A percentile compares a stretch with the other conserved stretches of the same genome.
phyloP scores from a whole-genome alignment of 2,329 filamentous ascomycete genomes.

The Dothiorella sarmentorum region DNA sequence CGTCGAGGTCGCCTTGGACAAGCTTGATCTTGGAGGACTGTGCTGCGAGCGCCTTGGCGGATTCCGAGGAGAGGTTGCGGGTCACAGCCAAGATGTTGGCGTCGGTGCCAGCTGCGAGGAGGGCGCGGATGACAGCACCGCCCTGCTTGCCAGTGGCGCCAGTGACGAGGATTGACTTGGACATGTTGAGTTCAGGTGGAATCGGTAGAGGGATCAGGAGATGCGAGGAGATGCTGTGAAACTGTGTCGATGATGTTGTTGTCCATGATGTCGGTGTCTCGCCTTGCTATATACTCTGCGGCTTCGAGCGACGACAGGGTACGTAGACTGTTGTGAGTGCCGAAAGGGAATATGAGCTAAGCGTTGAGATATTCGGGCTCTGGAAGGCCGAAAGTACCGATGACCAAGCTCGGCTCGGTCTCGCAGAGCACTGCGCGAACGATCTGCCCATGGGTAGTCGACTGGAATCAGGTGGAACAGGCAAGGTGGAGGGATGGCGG shows the following conservation, averaged over 20 bases:
- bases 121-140: constrained; percentile 38
- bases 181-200: constrained; percentile 24
- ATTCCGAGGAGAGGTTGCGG: constrained; percentile 47
- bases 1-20: constrained; percentile 53
- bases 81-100: constrained; percentile 57
- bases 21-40: constrained; percentile 50
- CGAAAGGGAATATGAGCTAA: not conserved
- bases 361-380: not conserved
- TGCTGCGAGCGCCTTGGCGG: constrained; percentile 47
- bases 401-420: constrained; percentile 5
- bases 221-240: not conserved
- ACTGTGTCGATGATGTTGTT: not conserved
- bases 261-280: not conserved
- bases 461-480: too few relatives aligned
- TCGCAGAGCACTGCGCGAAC: too few relatives aligned
- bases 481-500: too few relatives aligned
- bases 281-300: not conserved
- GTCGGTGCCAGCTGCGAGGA: constrained; percentile 33
- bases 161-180: constrained; percentile 38
- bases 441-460: too few relatives aligned
- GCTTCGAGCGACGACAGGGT: too few relatives aligned
- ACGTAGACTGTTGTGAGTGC: too few relatives aligned
- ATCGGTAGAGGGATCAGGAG: not conserved
- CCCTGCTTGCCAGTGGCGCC: constrained; percentile 48
- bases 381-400: not conserved